phyloP scores from a whole-genome alignment of 495 filamentous ascomycete genomes.

The Aspergillus coremiiformis region DNA sequence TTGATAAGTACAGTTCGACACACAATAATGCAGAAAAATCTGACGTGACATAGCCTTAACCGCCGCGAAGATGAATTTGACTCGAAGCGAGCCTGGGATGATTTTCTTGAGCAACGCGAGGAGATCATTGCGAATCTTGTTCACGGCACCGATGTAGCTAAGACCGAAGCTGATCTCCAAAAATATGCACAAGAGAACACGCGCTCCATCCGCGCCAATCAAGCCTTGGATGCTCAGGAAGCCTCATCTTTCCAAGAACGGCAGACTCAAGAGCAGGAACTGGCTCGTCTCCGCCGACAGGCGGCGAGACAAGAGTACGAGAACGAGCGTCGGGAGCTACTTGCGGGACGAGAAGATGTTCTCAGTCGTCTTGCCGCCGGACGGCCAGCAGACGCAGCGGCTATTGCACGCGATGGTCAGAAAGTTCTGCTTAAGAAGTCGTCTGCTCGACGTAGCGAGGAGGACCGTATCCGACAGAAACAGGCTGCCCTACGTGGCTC shows the following conservation, averaged over 20 bases:
- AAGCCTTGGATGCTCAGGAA: constrained; percentile 47
- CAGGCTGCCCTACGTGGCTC: constrained; percentile 34
- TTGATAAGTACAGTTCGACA: background rate
- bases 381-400: constrained; percentile 39
- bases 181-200: constrained; percentile 62
- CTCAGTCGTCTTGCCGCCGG: constrained; percentile 45
- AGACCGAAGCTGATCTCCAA: constrained; percentile 61
- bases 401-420: constrained; percentile 46
- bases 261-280: constrained; percentile 65
- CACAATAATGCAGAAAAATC: background rate
- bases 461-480: constrained; percentile 42
- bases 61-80: constrained; percentile 85
- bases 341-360: constrained; percentile 53
- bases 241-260: constrained; percentile 46
- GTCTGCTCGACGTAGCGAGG: constrained; percentile 42
- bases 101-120: constrained; percentile 93
- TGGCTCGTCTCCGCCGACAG: constrained; percentile 47
- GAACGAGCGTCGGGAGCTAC: constrained; percentile 53
- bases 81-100: constrained; percentile 71
- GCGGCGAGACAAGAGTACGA: constrained; percentile 53
- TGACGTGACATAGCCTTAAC: constrained; percentile 54
- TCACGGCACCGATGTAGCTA: constrained; percentile 56
- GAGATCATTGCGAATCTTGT: constrained; percentile 84
- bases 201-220: constrained; percentile 49
- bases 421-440: constrained; percentile 67